These are phyloP conservation scores for Dactylellina haptotyla DNA, from an alignment of 2,329 filamentous ascomycete species.

Conservation along the genomic window DNA sequence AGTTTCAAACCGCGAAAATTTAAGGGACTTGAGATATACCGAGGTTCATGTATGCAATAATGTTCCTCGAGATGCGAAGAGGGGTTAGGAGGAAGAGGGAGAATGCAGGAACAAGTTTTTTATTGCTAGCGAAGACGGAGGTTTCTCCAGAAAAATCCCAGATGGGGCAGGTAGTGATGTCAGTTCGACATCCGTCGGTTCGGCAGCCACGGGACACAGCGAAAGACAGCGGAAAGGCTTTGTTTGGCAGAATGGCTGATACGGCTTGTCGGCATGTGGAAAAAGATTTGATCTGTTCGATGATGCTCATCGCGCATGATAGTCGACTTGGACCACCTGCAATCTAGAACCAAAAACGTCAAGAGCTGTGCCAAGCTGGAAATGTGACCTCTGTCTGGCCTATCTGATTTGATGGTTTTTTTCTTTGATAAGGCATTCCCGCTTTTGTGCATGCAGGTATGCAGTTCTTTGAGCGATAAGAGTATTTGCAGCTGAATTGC, in stretches of 20 bases:
- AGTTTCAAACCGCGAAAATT: background rate
- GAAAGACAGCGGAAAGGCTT: background rate
- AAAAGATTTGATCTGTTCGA: background rate
- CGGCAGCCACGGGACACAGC: background rate
- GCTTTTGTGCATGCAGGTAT: background rate
- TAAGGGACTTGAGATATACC: background rate
- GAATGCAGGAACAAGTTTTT: conserved; percentile 2
- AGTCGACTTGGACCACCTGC: background rate
- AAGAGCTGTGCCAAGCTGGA: background rate
- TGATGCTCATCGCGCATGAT: conserved; percentile 8
- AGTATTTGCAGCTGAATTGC: too few relatives aligned
- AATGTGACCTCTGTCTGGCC: background rate
- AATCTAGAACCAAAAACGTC: background rate
- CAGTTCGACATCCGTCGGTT: background rate
- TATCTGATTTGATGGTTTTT: background rate
- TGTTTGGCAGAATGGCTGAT: too few relatives aligned
- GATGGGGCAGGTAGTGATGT: background rate
- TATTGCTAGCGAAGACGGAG: background rate
- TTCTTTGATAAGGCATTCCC: background rate
- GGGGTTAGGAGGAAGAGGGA: conserved; percentile 2
- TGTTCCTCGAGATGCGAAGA: too few relatives aligned
- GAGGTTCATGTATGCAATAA: background rate
- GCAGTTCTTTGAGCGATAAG: background rate
- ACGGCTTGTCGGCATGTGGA: background rate
- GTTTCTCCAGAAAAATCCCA: conserved; percentile 8